Conservation (phyloP, 148 eudicot species). For the Rhododendron williamsianum region DNA sequence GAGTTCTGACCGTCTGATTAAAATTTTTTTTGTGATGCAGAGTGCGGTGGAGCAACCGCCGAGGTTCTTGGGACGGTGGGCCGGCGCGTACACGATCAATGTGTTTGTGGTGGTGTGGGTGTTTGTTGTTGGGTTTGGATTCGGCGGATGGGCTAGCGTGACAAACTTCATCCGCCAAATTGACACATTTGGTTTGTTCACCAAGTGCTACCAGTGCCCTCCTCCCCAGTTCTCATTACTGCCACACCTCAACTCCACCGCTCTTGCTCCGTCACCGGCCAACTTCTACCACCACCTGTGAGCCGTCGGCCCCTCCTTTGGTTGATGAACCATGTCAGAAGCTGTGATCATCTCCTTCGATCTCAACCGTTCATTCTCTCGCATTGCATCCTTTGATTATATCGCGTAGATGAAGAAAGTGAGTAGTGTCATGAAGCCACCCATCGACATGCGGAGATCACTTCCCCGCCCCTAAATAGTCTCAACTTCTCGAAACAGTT, state of each 20-base stretch:
- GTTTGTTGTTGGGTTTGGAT: constrained; percentile 76
- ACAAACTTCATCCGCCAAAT: constrained; percentile 73
- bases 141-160: constrained; percentile 97
- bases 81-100: constrained; percentile 58
- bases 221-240: constrained; percentile 30
- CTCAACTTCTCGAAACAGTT: background rate
- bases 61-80: constrained; percentile 67
- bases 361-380: background rate
- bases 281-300: constrained; percentile 37
- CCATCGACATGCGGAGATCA: background rate
- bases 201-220: constrained; percentile 88
- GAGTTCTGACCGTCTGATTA: background rate
- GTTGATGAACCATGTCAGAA: background rate
- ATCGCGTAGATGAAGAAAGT: background rate
- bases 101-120: constrained; percentile 72
- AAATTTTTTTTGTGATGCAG: constrained; percentile 27
- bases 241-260: constrained; percentile 38
- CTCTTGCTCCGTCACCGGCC: constrained; percentile 39
- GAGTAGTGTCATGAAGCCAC: background rate
- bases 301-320: constrained; percentile 3
- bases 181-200: constrained; percentile 82
- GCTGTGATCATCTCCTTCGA: background rate
- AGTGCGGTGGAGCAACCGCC: constrained; percentile 89
- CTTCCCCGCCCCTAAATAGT: background rate
- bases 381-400: background rate